Conservation (phyloP, 371 early-diverging fungal species). For the Entomophthora muscae region DNA sequence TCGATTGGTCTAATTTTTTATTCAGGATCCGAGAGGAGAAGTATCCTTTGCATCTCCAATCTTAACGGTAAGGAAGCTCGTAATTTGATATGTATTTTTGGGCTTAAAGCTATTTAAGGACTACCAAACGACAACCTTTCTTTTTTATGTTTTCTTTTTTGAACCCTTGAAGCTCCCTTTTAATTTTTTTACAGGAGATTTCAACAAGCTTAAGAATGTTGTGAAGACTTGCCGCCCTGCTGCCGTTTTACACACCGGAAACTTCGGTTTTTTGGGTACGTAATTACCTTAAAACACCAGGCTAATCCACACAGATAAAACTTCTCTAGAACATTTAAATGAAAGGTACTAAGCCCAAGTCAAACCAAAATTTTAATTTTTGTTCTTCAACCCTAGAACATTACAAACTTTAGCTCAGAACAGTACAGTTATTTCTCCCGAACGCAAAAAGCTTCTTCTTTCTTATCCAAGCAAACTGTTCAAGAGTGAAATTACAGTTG, state of each 20-base stretch:
- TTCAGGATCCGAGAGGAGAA: background rate
- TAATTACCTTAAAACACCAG: background rate
- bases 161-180: too few relatives aligned
- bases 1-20: too few relatives aligned
- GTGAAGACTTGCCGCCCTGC: constrained; percentile 36
- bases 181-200: constrained; percentile 18
- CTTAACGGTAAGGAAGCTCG: background rate
- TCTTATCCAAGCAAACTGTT: constrained; percentile 16
- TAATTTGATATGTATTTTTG: background rate
- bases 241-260: constrained; percentile 44
- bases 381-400: constrained; percentile 19
- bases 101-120: background rate
- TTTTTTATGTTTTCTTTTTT: background rate
- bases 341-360: constrained; percentile 3
- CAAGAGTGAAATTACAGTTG: background rate
- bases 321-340: constrained; percentile 7
- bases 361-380: background rate
- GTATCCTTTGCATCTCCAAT: background rate
- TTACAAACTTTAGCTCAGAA: constrained; percentile 39
- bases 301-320: background rate
- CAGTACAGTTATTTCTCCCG: constrained; percentile 32
- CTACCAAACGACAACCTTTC: background rate
- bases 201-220: constrained; percentile 38
- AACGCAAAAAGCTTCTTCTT: constrained; percentile 23
- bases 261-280: constrained; percentile 46